Evolutionary conservation across 2,329 filamentous ascomycete species (phyloP).

Genomic region (Chrysosphaeria jannelii): DNA sequence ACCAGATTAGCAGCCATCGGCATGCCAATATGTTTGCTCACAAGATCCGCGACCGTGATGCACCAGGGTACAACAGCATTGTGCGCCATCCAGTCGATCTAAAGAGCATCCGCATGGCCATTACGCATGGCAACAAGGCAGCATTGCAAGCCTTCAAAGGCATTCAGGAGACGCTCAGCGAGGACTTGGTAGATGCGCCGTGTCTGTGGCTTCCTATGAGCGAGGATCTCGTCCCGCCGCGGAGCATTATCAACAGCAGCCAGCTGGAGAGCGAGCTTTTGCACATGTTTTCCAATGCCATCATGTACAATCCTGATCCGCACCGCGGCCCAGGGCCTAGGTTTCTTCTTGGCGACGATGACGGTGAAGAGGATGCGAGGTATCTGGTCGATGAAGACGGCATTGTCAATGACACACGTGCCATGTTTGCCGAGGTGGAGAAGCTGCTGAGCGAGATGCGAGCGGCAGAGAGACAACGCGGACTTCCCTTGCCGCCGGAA

Average conservation of each 20-base stretch:
- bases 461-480: slow-evolving; percentile 31
- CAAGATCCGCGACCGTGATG: slow-evolving; percentile 42
- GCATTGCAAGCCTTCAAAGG: slow-evolving; percentile 23
- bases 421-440: slow-evolving; percentile 76
- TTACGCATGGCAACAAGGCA: slow-evolving; percentile 39
- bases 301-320: slow-evolving; percentile 89
- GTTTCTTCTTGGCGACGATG: slow-evolving; percentile 19
- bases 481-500: slow-evolving; percentile 9
- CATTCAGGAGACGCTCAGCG: slow-evolving; percentile 23
- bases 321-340: slow-evolving; percentile 34
- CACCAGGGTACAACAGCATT: slow-evolving; percentile 44
- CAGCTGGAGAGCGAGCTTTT: slow-evolving; percentile 83
- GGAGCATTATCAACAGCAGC: slow-evolving; percentile 70
- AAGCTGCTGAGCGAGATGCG: slow-evolving; percentile 47
- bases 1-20: slow-evolving; percentile 48
- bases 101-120: slow-evolving; percentile 45
- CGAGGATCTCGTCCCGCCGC: slow-evolving; percentile 55
- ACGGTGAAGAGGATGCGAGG: slow-evolving; percentile 10
- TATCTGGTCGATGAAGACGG: slow-evolving; percentile 55
- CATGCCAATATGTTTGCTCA: slow-evolving; percentile 55
- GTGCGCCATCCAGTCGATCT: slow-evolving; percentile 50
- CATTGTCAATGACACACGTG: slow-evolving; percentile 59
- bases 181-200: slow-evolving; percentile 24
- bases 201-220: slow-evolving; percentile 41
- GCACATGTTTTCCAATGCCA: slow-evolving; percentile 90